Evolutionary conservation across 805 yeast species (phyloP).

Genomic region (Candida orba): DNA sequence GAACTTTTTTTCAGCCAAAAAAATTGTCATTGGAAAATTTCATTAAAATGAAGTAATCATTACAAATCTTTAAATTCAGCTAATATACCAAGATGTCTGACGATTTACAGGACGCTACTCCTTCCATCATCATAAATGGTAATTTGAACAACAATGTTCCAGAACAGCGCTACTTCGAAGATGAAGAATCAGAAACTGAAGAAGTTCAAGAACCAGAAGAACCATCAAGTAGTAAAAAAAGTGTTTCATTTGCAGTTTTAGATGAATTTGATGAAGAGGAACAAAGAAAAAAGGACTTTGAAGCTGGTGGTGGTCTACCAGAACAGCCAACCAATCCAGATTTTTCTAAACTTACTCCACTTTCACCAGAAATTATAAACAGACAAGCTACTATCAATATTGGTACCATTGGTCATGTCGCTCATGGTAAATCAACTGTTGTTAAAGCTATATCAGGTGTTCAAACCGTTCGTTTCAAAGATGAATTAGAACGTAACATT

Average conservation of each 20-base stretch:
- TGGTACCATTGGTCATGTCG: constrained; percentile 96
- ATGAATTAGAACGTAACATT: constrained; percentile 97
- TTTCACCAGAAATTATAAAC: constrained; percentile 91
- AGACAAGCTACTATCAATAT: constrained; percentile 99
- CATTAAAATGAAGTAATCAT: not conserved
- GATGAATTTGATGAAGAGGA: constrained; percentile 72
- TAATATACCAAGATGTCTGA: constrained; percentile 44
- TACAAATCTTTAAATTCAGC: not conserved
- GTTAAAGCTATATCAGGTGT: constrained; percentile 97
- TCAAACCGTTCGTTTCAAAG: constrained; percentile 98
- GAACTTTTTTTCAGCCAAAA: not conserved
- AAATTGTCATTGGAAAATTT: not conserved
- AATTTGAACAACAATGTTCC: constrained; percentile 27
- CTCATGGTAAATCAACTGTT: constrained; percentile 91
- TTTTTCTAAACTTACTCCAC: constrained; percentile 71
- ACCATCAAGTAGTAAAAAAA: constrained; percentile 41
- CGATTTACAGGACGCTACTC: constrained; percentile 79
- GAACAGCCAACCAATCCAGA: constrained; percentile 92
- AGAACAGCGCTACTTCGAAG: constrained; percentile 26
- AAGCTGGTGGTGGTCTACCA: constrained; percentile 98
- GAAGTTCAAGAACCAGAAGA: constrained; percentile 31
- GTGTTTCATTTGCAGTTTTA: constrained; percentile 74
- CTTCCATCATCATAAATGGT: constrained; percentile 74
- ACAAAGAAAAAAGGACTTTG: constrained; percentile 74
- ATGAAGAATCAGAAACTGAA: constrained; percentile 37